Conservation (phyloP, 176 grass and related monocot genomes). For the Pontederia crassipes region DNA sequence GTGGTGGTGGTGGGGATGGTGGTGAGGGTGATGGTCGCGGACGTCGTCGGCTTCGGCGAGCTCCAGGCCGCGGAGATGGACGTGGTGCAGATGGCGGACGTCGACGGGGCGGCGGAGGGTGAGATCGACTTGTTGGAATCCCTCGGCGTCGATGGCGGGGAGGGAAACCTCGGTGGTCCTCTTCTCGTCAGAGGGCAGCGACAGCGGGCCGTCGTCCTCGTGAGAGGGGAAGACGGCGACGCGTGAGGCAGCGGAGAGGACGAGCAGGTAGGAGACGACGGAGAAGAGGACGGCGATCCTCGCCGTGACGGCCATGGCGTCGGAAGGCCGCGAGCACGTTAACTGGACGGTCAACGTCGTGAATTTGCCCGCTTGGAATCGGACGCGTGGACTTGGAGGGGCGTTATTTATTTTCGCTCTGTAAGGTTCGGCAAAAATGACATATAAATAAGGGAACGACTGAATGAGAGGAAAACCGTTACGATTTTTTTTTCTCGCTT, state of each 20-base stretch:
- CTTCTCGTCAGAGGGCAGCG: not conserved
- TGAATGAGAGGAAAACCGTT: no score
- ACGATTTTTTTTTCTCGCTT: no score
- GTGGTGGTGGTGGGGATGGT: not conserved
- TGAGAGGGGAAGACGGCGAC: not conserved
- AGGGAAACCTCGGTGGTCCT: not conserved
- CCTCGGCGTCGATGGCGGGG: not conserved
- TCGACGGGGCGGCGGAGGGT: slow-evolving; percentile 13
- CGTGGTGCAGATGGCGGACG: not conserved
- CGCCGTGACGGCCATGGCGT: not conserved
- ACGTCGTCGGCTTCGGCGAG: no score
- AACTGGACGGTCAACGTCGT: no score
- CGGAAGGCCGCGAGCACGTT: no score
- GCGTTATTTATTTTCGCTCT: no score
- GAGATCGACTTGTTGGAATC: not conserved
- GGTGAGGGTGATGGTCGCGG: not conserved
- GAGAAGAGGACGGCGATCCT: not conserved
- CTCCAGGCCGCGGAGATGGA: no score
- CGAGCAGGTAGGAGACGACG: slow-evolving; percentile 4
- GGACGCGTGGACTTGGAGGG: no score
- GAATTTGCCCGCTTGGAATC: no score
- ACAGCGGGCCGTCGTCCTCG: not conserved
- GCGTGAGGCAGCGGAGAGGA: not conserved
- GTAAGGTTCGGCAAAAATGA: no score
- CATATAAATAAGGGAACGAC: no score